Percentiles rank a stretch among this genome's conserved stretches.
These are phyloP conservation scores for Hortaea werneckii DNA, from an alignment of 2,329 filamentous ascomycete species.

Conservation along the genomic window DNA sequence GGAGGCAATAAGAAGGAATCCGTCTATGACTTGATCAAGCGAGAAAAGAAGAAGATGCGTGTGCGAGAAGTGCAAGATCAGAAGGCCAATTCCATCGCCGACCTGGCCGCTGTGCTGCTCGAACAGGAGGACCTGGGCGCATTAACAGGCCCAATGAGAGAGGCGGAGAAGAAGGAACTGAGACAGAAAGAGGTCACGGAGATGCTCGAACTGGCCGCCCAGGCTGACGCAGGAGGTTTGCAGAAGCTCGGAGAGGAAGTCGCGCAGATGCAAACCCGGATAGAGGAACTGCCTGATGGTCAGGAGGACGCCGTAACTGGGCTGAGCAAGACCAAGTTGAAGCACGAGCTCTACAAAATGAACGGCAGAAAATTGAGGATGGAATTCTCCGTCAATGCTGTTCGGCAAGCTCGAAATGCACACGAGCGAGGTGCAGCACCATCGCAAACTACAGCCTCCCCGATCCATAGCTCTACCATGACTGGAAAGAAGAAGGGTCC, in stretches of 20 bases:
- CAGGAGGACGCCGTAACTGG: slow-evolving; percentile 2
- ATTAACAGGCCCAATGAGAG: slow-evolving; percentile 14
- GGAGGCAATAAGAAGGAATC: slow-evolving; percentile 23
- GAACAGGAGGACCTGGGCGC: slow-evolving; percentile 35
- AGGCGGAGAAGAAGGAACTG: slow-evolving; percentile 2
- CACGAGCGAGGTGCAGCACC: background rate
- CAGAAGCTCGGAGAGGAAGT: slow-evolving; percentile 11
- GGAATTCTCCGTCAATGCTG: slow-evolving; percentile 10
- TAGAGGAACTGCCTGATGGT: slow-evolving; percentile 3
- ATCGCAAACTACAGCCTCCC: background rate
- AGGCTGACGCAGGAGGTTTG: slow-evolving; percentile 8
- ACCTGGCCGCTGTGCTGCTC: slow-evolving; percentile 46
- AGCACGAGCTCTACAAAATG: slow-evolving; percentile 2
- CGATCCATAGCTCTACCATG: too few species aligned
- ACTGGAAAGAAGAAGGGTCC: too few species aligned
- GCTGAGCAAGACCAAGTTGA: slow-evolving; percentile 4
- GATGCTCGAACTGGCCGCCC: slow-evolving; percentile 12
- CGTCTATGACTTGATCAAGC: slow-evolving; percentile 21
- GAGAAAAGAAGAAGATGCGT: slow-evolving; percentile 37
- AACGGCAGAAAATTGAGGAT: slow-evolving; percentile 6
- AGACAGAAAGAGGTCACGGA: slow-evolving; percentile 10
- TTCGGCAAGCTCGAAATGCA: slow-evolving; percentile 6
- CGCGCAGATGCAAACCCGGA: background rate
- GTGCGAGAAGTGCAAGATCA: slow-evolving; percentile 52
- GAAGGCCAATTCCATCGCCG: slow-evolving; percentile 52